Evolutionary conservation across 495 filamentous ascomycete genomes (phyloP), one percentile per base, ranked within the genome.

Genomic region (Oidiodendron maius): DNA sequence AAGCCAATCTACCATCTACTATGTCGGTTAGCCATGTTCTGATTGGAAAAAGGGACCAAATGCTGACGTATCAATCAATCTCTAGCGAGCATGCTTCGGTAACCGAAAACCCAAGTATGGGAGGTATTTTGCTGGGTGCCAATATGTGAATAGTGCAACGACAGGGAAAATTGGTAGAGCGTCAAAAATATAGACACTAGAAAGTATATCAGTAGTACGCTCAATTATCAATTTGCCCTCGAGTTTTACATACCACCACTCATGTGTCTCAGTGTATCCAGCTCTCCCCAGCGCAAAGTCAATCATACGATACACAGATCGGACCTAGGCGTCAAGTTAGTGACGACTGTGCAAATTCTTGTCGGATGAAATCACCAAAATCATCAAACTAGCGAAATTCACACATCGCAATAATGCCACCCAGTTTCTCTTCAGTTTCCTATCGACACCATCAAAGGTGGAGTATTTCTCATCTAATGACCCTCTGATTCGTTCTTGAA

Each of bases 51-150:
- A n/a, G n/a, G n/a, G n/a, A n/a, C n/a, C n/a, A n/a, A n/a, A n/a
- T n/a, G n/a, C n/a, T n/a, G n/a, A n/a, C n/a, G n/a, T n/a, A n/a
- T n/a, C n/a, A n/a, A n/a, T n/a, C n/a, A n/a, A n/a, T n/a, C n/a
- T n/a, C n/a, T n/a, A n/a, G n/a, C n/a, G n/a, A n/a, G 50, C 48
- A 22, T 55, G 34, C 39, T 64, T 69, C 8, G 66, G 62, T 10
- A 64, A 50, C 35, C 57, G 46, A 52, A 66, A 63, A 2, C 70
- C 67, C 48, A 74, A 53, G 46, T 66, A 67, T 0, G 71, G 67
- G 18, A 77, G 44, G 50, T 75, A 75, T 12, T 54, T 60, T 3
- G 62, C 64, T 1, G 74, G 74, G 47, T 72, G 71, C 57, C 63
- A 66, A 24, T 59, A 15, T 30, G 55, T 53, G 47, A 58, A 67